Percentiles rank a stretch among this genome's conserved stretches.
phyloP scores from a whole-genome alignment of 306 rosid genomes.

The Vicia sativa region DNA sequence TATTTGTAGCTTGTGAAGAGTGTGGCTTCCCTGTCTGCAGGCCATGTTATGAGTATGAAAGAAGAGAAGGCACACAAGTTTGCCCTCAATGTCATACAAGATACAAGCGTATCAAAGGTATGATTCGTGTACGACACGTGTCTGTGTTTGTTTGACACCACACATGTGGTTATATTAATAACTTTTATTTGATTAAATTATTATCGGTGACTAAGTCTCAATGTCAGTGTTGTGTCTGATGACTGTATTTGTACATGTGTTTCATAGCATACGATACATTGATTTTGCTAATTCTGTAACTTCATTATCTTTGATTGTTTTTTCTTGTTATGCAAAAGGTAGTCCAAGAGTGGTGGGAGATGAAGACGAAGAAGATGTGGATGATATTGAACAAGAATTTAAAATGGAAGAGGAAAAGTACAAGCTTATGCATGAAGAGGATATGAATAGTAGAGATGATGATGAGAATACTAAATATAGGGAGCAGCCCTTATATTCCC shows the following conservation, averaged over 20 bases:
- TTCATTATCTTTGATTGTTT: conserved; percentile 16
- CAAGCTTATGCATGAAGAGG: conserved; percentile 46
- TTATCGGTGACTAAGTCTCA: too few relatives aligned
- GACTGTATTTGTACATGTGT: background rate
- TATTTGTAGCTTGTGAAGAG: conserved; percentile 96
- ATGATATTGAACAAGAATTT: conserved; percentile 95
- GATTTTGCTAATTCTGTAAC: background rate
- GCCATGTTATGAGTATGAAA: conserved; percentile 96
- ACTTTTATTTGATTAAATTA: too few relatives aligned
- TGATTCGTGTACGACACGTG: background rate
- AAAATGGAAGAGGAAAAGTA: conserved; percentile 59
- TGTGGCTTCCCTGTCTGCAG: conserved; percentile 98
- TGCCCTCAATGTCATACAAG: conserved; percentile 97
- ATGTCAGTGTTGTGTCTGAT: background rate
- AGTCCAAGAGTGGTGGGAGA: conserved; percentile 96
- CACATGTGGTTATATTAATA: background rate
- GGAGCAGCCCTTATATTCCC: conserved; percentile 44
- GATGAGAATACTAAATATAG: conserved; percentile 52
- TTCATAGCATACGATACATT: background rate
- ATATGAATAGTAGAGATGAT: conserved; percentile 59
- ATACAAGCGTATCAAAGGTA: conserved; percentile 95
- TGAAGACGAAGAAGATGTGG: conserved; percentile 92
- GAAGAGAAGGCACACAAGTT: conserved; percentile 89
- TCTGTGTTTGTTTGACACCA: background rate
- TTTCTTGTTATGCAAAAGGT: conserved; percentile 51